Percentiles rank a stretch among this genome's conserved stretches.
Conservation (phyloP, 495 filamentous ascomycete species). For the Coniosporium apollinis region DNA sequence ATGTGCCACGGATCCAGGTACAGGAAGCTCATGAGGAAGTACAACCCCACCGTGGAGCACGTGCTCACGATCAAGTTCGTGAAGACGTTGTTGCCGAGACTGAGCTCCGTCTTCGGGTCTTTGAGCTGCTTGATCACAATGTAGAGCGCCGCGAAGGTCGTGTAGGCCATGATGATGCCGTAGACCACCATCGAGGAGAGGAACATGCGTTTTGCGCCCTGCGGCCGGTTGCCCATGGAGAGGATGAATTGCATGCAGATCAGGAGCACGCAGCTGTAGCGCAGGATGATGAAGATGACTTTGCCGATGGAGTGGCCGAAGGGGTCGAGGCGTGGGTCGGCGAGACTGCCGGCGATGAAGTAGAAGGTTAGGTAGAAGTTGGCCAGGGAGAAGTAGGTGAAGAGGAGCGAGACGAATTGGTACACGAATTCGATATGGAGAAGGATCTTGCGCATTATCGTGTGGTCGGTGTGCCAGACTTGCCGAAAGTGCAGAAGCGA, state of each 20-base stretch:
- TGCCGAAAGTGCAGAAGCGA: slow-evolving; percentile 89
- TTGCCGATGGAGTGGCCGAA: slow-evolving; percentile 73
- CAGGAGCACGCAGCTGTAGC: slow-evolving; percentile 69
- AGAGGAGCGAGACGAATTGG: slow-evolving; percentile 75
- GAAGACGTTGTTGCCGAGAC: slow-evolving; percentile 70
- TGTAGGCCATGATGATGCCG: slow-evolving; percentile 90
- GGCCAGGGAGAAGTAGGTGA: slow-evolving; percentile 95
- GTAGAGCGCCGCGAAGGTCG: slow-evolving; percentile 69
- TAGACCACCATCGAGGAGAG: slow-evolving; percentile 74
- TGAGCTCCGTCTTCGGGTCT: slow-evolving; percentile 30
- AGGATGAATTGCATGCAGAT: slow-evolving; percentile 95
- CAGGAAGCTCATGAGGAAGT: slow-evolving; percentile 89
- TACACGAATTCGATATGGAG: slow-evolving; percentile 94
- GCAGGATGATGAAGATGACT: slow-evolving; percentile 71
- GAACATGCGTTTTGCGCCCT: slow-evolving; percentile 90
- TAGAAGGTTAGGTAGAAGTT: slow-evolving; percentile 99
- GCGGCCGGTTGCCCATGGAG: slow-evolving; percentile 94
- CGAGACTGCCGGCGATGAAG: slow-evolving; percentile 92
- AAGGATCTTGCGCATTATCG: slow-evolving; percentile 69
- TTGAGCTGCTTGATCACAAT: slow-evolving; percentile 69
- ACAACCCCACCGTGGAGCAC: slow-evolving; percentile 75
- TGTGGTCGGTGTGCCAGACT: slow-evolving; percentile 90
- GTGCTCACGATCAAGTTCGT: slow-evolving; percentile 89
- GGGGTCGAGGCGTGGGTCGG: slow-evolving; percentile 65
- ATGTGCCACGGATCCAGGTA: slow-evolving; percentile 99